These are phyloP conservation scores for Dactylonectria estremocensis DNA, from an alignment of 2,329 filamentous ascomycete genomes.

Conservation along the genomic window DNA sequence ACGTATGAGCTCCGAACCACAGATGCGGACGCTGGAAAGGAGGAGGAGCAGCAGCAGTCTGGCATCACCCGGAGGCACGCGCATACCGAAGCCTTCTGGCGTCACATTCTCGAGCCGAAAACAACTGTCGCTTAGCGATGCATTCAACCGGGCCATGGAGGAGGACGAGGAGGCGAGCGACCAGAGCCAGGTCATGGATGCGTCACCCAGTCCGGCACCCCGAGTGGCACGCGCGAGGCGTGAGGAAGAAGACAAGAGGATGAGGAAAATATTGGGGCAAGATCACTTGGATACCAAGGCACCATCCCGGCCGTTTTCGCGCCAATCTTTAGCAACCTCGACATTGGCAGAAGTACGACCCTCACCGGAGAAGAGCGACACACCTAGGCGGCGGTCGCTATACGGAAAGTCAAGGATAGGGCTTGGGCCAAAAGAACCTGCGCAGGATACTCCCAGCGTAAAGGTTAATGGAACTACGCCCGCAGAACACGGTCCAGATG, in stretches of 20 bases:
- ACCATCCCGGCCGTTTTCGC: constrained; percentile 42
- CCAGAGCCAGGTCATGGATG: constrained; percentile 54
- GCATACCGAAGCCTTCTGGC: constrained; percentile 53
- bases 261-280: constrained; percentile 48
- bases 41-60: constrained; percentile 42
- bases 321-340: constrained; percentile 43
- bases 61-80: constrained; percentile 50
- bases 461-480: constrained; percentile 28
- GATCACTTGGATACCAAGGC: constrained; percentile 52
- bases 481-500: constrained; percentile 23
- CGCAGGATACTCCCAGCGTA: constrained; percentile 24
- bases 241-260: constrained; percentile 51
- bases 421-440: constrained; percentile 34
- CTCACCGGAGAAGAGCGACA: constrained; percentile 40
- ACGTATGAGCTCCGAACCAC: constrained; percentile 47
- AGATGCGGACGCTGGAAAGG: constrained; percentile 29
- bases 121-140: constrained; percentile 60
- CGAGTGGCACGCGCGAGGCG: constrained; percentile 58
- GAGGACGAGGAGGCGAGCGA: constrained; percentile 49
- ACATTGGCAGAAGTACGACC: constrained; percentile 35
- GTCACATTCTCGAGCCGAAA: constrained; percentile 49
- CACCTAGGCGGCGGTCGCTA: constrained; percentile 39
- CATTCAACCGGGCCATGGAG: constrained; percentile 54
- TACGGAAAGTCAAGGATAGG: constrained; percentile 47
- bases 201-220: constrained; percentile 68